Conservation (phyloP, 2,329 filamentous ascomycete genomes). For the Cercospora brassicicola region DNA sequence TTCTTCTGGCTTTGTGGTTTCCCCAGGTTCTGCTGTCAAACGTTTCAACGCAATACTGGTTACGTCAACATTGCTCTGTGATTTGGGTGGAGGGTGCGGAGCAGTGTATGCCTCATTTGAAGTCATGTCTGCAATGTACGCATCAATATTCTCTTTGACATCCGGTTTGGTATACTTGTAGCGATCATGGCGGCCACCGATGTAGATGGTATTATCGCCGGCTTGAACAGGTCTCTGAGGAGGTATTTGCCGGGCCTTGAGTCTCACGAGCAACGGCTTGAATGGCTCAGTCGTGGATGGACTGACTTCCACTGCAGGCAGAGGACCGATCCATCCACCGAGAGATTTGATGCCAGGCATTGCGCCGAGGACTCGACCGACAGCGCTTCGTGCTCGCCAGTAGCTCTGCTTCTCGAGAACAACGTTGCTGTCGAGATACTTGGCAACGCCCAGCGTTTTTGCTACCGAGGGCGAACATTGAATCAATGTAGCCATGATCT, state of each 20-base stretch:
- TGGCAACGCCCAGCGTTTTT: background rate
- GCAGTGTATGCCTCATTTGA: background rate
- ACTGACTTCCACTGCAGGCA: background rate
- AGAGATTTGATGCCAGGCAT: background rate
- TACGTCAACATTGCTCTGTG: background rate
- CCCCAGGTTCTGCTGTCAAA: background rate
- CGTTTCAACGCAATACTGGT: background rate
- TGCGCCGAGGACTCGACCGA: background rate
- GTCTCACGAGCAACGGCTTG: background rate
- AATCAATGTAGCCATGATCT: slow-evolving; percentile 3
- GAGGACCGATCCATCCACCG: background rate
- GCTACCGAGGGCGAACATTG: background rate
- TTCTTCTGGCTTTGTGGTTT: background rate
- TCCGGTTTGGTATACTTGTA: background rate
- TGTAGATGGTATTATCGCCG: background rate
- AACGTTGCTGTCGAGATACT: background rate
- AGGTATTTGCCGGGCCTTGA: background rate
- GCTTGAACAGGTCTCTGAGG: background rate
- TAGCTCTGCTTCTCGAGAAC: background rate
- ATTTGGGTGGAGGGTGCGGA: background rate
- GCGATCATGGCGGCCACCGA: background rate
- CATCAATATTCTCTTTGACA: background rate
- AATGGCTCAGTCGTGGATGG: background rate
- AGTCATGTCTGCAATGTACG: slow-evolving; percentile 3
- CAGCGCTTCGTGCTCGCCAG: slow-evolving; percentile 1